Conservation (phyloP, 2,329 filamentous ascomycete species). For the Orbilia blumenaviensis region DNA sequence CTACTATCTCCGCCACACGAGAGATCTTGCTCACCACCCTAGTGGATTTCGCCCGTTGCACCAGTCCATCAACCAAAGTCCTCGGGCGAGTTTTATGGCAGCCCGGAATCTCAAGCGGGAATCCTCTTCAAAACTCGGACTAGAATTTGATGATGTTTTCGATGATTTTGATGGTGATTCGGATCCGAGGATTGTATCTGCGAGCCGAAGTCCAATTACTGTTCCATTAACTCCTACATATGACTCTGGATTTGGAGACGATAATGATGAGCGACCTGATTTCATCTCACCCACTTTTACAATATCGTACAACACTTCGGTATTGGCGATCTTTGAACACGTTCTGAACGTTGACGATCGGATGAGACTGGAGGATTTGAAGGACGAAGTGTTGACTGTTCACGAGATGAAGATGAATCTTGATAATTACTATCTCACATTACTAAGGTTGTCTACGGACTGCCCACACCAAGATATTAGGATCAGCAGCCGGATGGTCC, state of each 20-base stretch:
- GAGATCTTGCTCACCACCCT: slow-evolving; percentile 20
- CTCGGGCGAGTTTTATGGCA: slow-evolving; percentile 39
- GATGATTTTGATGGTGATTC: slow-evolving; percentile 49
- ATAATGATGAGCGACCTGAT: slow-evolving; percentile 25
- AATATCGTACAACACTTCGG: slow-evolving; percentile 43
- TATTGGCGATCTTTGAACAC: slow-evolving; percentile 34
- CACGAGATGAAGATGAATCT: slow-evolving; percentile 57
- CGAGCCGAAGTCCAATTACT: slow-evolving; percentile 37
- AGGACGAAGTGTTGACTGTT: slow-evolving; percentile 55
- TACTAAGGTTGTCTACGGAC: slow-evolving; percentile 56
- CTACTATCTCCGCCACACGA: slow-evolving; percentile 52
- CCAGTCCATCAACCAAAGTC: slow-evolving; percentile 39
- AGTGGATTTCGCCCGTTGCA: slow-evolving; percentile 46
- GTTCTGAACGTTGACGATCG: slow-evolving; percentile 36
- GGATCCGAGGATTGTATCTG: slow-evolving; percentile 41
- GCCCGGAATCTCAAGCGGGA: slow-evolving; percentile 34
- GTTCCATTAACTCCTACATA: slow-evolving; percentile 45
- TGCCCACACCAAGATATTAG: slow-evolving; percentile 56
- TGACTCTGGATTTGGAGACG: slow-evolving; percentile 37
- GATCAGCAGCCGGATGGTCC: slow-evolving; percentile 55
- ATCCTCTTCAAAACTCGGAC: slow-evolving; percentile 39
- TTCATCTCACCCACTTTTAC: slow-evolving; percentile 51
- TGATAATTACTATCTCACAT: slow-evolving; percentile 56
- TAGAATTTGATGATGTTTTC: slow-evolving; percentile 52
- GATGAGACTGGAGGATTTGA: slow-evolving; percentile 44